These are phyloP conservation scores for Clitocybe nebularis DNA, from an alignment of 1,284 basidiomycete species.

Conservation along the genomic window DNA sequence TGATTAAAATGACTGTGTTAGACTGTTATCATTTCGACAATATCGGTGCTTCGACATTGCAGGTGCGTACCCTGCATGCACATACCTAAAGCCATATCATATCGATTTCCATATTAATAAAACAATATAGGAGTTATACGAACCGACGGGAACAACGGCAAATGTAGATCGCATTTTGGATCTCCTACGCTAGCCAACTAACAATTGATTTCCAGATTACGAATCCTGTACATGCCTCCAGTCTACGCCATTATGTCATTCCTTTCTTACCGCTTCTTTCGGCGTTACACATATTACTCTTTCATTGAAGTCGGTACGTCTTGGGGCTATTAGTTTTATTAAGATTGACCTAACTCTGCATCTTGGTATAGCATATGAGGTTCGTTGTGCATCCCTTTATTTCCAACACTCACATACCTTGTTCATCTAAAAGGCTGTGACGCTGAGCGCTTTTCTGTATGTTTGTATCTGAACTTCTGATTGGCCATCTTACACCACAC, in stretches of 20 bases:
- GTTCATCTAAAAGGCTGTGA: constrained; percentile 51
- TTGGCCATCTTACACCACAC: constrained; percentile 15
- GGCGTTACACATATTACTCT: constrained; percentile 78
- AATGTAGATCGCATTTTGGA: constrained; percentile 54
- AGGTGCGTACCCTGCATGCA: constrained; percentile 35
- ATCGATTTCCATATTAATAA: too few species aligned
- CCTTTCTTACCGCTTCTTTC: constrained; percentile 83
- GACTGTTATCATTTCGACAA: constrained; percentile 57
- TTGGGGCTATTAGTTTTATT: too few species aligned
- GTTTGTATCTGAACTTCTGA: constrained; percentile 21
- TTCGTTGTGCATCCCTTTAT: constrained; percentile 22
- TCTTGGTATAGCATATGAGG: constrained; percentile 40
- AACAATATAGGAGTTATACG: constrained; percentile 65
- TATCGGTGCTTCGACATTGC: constrained; percentile 56
- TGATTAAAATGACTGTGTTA: too few species aligned
- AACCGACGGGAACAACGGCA: constrained; percentile 70
- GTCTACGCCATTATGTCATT: constrained; percentile 86
- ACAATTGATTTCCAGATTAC: constrained; percentile 46
- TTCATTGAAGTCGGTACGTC: constrained; percentile 66
- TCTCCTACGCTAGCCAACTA: too few species aligned
- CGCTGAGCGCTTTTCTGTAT: constrained; percentile 75
- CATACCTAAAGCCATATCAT: neutral
- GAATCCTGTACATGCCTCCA: constrained; percentile 77
- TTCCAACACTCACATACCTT: neutral
- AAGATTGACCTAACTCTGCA: too few species aligned